Base-by-base conservation (phyloP, 2,329 filamentous ascomycete species). In the Cercospora sesami region DNA sequence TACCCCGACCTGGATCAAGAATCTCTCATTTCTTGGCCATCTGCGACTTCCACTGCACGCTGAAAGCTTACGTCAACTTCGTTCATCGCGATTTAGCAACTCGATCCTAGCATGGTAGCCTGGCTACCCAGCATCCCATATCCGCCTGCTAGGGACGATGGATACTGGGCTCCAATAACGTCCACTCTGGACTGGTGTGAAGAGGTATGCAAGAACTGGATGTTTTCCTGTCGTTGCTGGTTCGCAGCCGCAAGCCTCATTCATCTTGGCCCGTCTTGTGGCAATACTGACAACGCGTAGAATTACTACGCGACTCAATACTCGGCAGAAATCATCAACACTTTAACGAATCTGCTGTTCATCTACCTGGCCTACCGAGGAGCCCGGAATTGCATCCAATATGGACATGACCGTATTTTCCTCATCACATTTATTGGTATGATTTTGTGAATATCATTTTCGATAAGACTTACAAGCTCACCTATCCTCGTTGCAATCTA, bases 331-430 rank as follows among this genome's bases (percentile, higher is more conserved):
- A 88, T 94, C 57, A 86, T 93, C 76, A 94, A 90, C 77, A 91
- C 92, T 3, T 75, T 94, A 33, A 97, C 93, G 36, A 97, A 97
- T 78, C 78, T 91, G 3, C 82, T 95, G 26, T 97, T 97, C 79
- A 84, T 96, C 73, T 91, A 86, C 78, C 86, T 96, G 21, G 92
- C 92, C 7, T 80, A 87, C 72, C 90, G 90, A 76, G 94, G 94
- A 26, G 87, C 95, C 69, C 81, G 83, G 64, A 93, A 89, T 78
- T 96, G 92, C 78, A 76, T 90, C 33, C 45, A 84, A 71, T 85
- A 96, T 79, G 84, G 85, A 16, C 92, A 97, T 79, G 91, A 93
- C 65, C 81, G 80, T 14, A 90, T 96, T 68, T 96, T 96, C 80
- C 77, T 91, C 60, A 81, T 96, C 67, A 80, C 86, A 33, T 91